Conservation (phyloP, 345 rosid genomes). For the Abelmoschus esculentus region DNA sequence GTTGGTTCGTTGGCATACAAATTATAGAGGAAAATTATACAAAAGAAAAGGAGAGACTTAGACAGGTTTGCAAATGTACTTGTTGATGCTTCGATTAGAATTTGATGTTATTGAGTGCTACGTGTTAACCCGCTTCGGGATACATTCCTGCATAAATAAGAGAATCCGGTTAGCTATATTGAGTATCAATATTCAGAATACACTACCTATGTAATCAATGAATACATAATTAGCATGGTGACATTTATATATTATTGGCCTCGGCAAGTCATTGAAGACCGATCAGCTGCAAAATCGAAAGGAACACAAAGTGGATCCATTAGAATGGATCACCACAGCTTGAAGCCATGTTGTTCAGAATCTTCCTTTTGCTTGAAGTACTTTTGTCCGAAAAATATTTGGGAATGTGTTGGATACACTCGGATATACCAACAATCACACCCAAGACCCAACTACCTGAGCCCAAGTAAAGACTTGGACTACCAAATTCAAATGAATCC, state of each 20-base stretch:
- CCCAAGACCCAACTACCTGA: too few species aligned
- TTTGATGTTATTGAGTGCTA: slow-evolving; percentile 53
- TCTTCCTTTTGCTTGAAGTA: too few species aligned
- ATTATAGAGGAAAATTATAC: slow-evolving; percentile 20
- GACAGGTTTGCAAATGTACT: slow-evolving; percentile 26
- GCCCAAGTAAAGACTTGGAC: too few species aligned
- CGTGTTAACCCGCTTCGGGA: slow-evolving; percentile 58
- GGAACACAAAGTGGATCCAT: too few species aligned
- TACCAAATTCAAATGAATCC: not conserved
- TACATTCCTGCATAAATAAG: slow-evolving; percentile 34
- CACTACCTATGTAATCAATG: not conserved
- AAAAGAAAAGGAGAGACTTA: not conserved
- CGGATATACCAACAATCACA: too few species aligned
- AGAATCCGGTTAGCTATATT: not conserved
- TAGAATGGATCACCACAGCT: not conserved
- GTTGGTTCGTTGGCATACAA: slow-evolving; percentile 32
- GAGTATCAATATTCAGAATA: not conserved
- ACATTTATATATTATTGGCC: not conserved
- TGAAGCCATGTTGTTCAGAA: not conserved
- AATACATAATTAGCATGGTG: not conserved
- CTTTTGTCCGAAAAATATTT: too few species aligned
- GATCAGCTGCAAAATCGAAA: not conserved
- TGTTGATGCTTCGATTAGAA: slow-evolving; percentile 13
- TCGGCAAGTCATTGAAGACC: not conserved
- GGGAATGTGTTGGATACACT: too few species aligned